These are phyloP conservation scores for Colletotrichum destructivum DNA, from an alignment of 2,329 filamentous ascomycete genomes.

Conservation along the genomic window DNA sequence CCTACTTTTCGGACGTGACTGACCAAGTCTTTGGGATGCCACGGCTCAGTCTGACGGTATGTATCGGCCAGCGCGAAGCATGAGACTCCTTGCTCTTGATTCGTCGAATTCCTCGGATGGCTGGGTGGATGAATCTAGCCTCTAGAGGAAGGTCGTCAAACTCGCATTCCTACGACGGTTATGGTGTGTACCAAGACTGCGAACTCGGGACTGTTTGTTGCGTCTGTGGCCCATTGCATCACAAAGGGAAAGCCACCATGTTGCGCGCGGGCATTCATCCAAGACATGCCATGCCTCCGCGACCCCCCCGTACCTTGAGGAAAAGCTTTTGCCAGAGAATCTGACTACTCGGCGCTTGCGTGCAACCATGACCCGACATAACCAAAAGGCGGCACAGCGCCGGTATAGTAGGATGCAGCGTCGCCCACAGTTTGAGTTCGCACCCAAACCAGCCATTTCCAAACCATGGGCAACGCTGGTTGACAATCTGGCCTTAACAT, in stretches of 20 bases:
- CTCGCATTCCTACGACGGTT: background rate
- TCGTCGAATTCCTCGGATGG: slow-evolving; percentile 1
- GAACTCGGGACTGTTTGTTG: background rate
- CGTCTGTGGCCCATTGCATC: background rate
- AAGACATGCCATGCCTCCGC: background rate
- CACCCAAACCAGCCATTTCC: background rate
- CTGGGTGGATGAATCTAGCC: background rate
- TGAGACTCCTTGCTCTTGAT: slow-evolving; percentile 10
- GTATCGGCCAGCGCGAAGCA: slow-evolving; percentile 20
- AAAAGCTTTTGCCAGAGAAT: background rate
- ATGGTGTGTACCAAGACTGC: background rate
- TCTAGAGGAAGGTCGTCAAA: background rate
- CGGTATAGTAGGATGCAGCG: background rate
- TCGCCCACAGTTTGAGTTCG: background rate
- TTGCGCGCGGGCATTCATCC: slow-evolving; percentile 7
- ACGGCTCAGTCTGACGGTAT: background rate
- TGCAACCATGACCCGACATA: slow-evolving; percentile 1
- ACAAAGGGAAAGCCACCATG: slow-evolving; percentile 27
- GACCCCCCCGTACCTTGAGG: background rate
- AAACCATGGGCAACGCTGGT: slow-evolving; percentile 11
- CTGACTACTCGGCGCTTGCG: background rate
- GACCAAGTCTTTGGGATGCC: background rate
- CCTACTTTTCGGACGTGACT: background rate
- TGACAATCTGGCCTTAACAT: background rate
- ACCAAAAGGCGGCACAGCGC: slow-evolving; percentile 33